Evolutionary conservation across 768 basidiomycete species (phyloP).

Genomic region (Phylloporus sp.): DNA sequence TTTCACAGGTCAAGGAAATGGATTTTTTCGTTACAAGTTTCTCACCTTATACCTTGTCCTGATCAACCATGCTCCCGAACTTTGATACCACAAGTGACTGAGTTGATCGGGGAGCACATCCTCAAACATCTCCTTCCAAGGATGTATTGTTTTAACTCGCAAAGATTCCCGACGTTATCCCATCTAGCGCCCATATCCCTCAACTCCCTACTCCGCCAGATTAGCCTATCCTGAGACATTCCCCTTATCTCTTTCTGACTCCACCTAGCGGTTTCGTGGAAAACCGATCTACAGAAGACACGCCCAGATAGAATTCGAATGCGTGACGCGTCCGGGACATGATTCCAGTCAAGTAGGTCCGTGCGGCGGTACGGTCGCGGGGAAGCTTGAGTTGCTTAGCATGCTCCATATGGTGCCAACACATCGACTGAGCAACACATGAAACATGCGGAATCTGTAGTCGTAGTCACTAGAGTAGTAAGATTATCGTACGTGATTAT

Average conservation of each 20-base stretch:
- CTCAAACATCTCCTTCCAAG: slow-evolving; percentile 67
- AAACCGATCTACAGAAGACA: slow-evolving; percentile 64
- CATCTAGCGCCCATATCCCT: slow-evolving; percentile 46
- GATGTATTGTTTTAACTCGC: slow-evolving; percentile 64
- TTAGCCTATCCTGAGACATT: slow-evolving; percentile 61
- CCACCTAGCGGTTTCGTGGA: slow-evolving; percentile 77
- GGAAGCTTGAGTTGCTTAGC: slow-evolving; percentile 34
- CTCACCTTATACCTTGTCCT: slow-evolving; percentile 84
- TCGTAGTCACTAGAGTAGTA: too few relatives aligned
- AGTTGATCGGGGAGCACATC: slow-evolving; percentile 70
- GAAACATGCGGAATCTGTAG: too few relatives aligned
- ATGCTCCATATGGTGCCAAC: slow-evolving; percentile 67
- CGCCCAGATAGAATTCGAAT: slow-evolving; percentile 74
- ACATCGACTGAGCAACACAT: too few relatives aligned
- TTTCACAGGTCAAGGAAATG: slow-evolving; percentile 91
- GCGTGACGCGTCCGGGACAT: slow-evolving; percentile 75
- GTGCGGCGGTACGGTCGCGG: background rate
- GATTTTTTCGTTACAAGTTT: slow-evolving; percentile 95
- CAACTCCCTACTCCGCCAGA: slow-evolving; percentile 49
- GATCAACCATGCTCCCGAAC: slow-evolving; percentile 58
- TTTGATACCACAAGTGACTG: slow-evolving; percentile 42
- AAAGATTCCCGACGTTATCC: slow-evolving; percentile 81
- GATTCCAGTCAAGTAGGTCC: slow-evolving; percentile 47
- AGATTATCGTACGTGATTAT: too few relatives aligned
- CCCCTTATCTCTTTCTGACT: slow-evolving; percentile 64